Base-by-base conservation (phyloP, 495 filamentous ascomycete genomes). In the Xylaria sp. region DNA sequence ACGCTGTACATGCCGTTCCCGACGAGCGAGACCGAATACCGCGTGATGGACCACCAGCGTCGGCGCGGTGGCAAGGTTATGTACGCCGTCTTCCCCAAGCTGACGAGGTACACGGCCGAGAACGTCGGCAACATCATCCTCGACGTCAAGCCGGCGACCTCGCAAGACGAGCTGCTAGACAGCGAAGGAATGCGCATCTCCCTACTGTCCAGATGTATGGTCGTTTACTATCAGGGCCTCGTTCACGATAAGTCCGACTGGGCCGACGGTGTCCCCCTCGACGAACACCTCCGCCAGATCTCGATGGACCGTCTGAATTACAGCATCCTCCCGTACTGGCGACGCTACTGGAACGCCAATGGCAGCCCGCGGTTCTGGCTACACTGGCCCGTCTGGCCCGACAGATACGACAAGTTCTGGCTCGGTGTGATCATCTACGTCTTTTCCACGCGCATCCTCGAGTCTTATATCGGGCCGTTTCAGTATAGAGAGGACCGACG, bases 51-150 rank as follows among this genome's bases (percentile, higher is more conserved):
- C 21, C 69, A 71, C 62, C 67, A 70, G n/a, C 76, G 78, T 0
- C 72, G 73, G 0, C 82, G 81, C 41, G 71, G 82, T 5, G 81
- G 76, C 59, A 84, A 80, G 72, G 78, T 83, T 44, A 82, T 82
- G 71, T 77, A 82, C 52, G 71, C 76, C 58, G 73, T 81, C 24
- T 82, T 80, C 76, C 83, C 83, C 41, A 71, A 74, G 63, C 53
- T 83, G 37, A 77, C 79, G 59, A 77, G 82, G 24, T 82, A 78
- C 68, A 55, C 31, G 14, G 70, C 80, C 7, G 57, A 69, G 33
- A 75, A 77, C 43, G n/a, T 67, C 59, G 72, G 77, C 26, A 70
- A 65, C 8, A 62, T 59, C 35, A n/a, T 44, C 29, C 11, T 26
- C 55, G 33, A 44, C 9, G 3, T 26, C 40, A 41, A 12, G n/a